phyloP scores from a whole-genome alignment of 108 stramenopile species.

The Nannochloropsis oceanica region DNA sequence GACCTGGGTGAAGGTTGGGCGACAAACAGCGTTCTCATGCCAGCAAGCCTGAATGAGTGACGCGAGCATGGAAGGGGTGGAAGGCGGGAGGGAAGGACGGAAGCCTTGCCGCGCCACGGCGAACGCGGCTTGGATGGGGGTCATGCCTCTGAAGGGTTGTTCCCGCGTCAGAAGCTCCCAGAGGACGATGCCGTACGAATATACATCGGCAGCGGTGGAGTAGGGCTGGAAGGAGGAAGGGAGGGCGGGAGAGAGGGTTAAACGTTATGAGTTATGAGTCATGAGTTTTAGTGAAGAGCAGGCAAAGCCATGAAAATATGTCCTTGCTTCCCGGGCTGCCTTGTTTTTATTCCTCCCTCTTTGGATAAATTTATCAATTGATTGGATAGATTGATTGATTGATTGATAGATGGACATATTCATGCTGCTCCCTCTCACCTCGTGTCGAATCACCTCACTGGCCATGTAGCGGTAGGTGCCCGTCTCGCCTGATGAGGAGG shows the following conservation, averaged over 20 bases:
- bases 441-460: not conserved
- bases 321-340: too few relatives aligned
- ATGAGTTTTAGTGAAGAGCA: too few relatives aligned
- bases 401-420: too few relatives aligned
- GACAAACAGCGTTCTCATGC: constrained; percentile 1
- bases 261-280: too few relatives aligned
- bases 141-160: constrained; percentile 19
- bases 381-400: too few relatives aligned
- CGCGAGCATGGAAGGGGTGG: constrained; percentile 5
- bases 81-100: constrained; percentile 14
- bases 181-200: constrained; percentile 10
- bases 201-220: not conserved
- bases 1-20: constrained; percentile 18
- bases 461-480: not conserved
- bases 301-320: too few relatives aligned
- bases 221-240: not conserved
- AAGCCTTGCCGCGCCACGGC: constrained; percentile 21
- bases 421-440: not conserved
- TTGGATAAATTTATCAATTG: too few relatives aligned
- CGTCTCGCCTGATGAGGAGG: not conserved
- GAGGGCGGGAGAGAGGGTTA: not conserved
- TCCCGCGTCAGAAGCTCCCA: constrained; percentile 19
- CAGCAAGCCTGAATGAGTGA: constrained; percentile 12
- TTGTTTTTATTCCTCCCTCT: too few relatives aligned
- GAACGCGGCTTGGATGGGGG: constrained; percentile 28